Conservation (phyloP, 805 yeast species). For the Millerago galiae region DNA sequence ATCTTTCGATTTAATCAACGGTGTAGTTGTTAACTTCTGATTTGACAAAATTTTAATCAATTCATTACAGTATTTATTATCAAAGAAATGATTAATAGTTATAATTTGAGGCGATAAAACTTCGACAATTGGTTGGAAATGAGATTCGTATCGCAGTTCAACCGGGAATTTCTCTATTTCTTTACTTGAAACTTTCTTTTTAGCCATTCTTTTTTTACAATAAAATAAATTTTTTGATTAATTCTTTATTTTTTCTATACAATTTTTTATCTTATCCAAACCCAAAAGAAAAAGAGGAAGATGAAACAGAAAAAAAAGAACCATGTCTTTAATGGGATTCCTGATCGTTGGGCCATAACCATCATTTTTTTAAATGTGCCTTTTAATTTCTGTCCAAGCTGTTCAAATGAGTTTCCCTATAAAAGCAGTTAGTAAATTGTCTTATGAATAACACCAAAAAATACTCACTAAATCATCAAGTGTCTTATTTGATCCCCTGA, state of each 20-base stretch:
- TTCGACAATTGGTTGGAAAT: slow-evolving; percentile 2
- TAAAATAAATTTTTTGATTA: neutral
- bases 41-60: slow-evolving; percentile 5
- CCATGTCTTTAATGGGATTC: slow-evolving; percentile 64
- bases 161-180: slow-evolving; percentile 3
- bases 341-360: slow-evolving; percentile 56
- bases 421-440: neutral
- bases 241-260: neutral
- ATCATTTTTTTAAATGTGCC: slow-evolving; percentile 52
- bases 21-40: slow-evolving; percentile 38
- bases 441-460: too few relatives aligned
- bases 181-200: neutral
- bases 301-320: slow-evolving; percentile 41
- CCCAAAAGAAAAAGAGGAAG: slow-evolving; percentile 44
- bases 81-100: slow-evolving; percentile 16
- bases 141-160: slow-evolving; percentile 4
- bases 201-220: neutral
- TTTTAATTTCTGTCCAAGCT: slow-evolving; percentile 40
- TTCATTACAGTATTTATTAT: slow-evolving; percentile 7
- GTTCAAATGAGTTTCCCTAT: slow-evolving; percentile 38
- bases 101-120: slow-evolving; percentile 13
- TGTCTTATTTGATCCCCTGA: slow-evolving; percentile 44
- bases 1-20: slow-evolving; percentile 38
- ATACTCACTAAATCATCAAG: slow-evolving; percentile 29
- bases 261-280: slow-evolving; percentile 27